Evolutionary conservation across 345 rosid genomes (phyloP), one percentile per base, ranked within the genome.

Genomic region (Raphanus sativus): DNA sequence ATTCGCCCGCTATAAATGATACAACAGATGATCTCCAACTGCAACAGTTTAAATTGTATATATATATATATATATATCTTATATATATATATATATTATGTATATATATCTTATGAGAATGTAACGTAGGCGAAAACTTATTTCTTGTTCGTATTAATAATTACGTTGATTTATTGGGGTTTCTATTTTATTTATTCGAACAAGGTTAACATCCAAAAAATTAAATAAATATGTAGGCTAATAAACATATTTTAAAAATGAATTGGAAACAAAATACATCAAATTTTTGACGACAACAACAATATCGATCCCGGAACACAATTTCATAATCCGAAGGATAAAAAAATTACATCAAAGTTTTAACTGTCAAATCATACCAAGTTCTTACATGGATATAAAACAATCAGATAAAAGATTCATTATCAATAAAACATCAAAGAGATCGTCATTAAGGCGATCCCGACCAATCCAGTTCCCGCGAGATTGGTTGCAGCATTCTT

Each of bases 401-500:
- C 50, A 55, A 28, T 54, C 30, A 21, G 25, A 54, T 2, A 17
- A 65, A 38, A 48, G 3, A 9, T 4, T 38, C 1, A 71, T 38
- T 26, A 26, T 65, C 13, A 76, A 54, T 70, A 77, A 28, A 70
- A 70, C 42, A 77, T 70, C 36, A 36, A 26, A 13, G 33, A 5
- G 17, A 70, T 77, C 59, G 40, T 32, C 13, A 42, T 13, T 8
- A 59, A 71, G 38, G 62, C 25, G 55, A 71, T 13, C 15, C 66
- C 75, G 26, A 59, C 66, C 66, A 71, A 34, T 59, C 75, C 66
- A 59, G 66, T 71, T 59, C 66, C 75, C 54, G 6, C 36, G 8
- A 71, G 40, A 38, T 40, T 38, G 36, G 26, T 38, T 71, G 66
- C 75, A 71, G 13, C 66, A 59, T 8, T 26, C 64, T 56, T 25